These are phyloP conservation scores for Macrophomina tecta DNA, from an alignment of 2,329 filamentous ascomycete species.

Conservation along the genomic window DNA sequence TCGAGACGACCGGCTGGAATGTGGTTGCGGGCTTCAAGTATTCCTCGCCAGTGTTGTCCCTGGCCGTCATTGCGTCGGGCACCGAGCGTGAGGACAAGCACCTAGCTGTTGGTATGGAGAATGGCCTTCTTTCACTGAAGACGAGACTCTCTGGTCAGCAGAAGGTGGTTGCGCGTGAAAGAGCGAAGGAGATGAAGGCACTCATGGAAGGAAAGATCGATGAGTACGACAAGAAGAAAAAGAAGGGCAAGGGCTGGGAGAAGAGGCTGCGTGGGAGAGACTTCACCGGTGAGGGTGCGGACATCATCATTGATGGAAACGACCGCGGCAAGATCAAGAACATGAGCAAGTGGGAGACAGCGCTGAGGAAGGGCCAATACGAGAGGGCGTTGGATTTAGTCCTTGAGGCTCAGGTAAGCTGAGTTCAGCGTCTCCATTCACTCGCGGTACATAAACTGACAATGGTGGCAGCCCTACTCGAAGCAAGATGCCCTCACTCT, in stretches of 20 bases:
- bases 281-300: slow-evolving; percentile 80
- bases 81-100: slow-evolving; percentile 81
- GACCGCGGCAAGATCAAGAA: slow-evolving; percentile 68
- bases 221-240: slow-evolving; percentile 74
- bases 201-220: slow-evolving; percentile 79
- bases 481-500: slow-evolving; percentile 68
- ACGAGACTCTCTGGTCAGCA: slow-evolving; percentile 86
- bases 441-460: not conserved
- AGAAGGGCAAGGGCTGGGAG: slow-evolving; percentile 64
- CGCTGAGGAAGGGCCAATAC: slow-evolving; percentile 80
- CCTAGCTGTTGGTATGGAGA: slow-evolving; percentile 92
- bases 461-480: not conserved
- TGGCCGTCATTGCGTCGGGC: slow-evolving; percentile 76
- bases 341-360: slow-evolving; percentile 77
- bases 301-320: slow-evolving; percentile 85
- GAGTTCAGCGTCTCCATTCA: not conserved
- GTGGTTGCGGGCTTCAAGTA: slow-evolving; percentile 96
- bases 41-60: slow-evolving; percentile 83
- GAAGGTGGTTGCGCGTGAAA: slow-evolving; percentile 75
- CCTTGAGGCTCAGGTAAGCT: slow-evolving; percentile 55
- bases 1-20: slow-evolving; percentile 93
- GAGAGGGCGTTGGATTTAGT: slow-evolving; percentile 79
- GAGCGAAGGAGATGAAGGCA: slow-evolving; percentile 84
- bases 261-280: slow-evolving; percentile 73
- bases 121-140: slow-evolving; percentile 86